Conservation (phyloP, 2,329 filamentous ascomycete species). For the Cladosporium velox region DNA sequence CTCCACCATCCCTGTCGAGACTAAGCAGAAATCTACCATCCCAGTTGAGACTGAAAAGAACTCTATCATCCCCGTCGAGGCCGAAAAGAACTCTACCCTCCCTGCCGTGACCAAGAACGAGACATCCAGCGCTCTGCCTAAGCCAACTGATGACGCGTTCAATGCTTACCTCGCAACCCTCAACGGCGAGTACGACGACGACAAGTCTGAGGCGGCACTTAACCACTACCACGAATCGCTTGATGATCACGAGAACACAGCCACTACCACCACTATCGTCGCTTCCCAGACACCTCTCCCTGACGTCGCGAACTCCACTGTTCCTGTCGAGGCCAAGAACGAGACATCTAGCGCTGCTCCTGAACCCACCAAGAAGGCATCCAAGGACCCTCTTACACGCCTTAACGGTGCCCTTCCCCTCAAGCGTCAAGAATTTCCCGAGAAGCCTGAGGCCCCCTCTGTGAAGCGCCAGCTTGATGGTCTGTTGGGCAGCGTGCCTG, state of each 20-base stretch:
- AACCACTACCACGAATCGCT: no score
- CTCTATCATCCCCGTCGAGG: not conserved
- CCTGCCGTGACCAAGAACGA: not conserved
- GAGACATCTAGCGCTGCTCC: conserved; percentile 3
- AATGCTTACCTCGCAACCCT: no score
- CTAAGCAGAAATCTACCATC: not conserved
- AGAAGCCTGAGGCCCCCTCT: not conserved
- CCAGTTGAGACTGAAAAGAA: not conserved
- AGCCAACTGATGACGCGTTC: no score
- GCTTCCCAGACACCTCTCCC: not conserved
- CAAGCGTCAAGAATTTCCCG: not conserved
- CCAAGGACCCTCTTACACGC: not conserved
- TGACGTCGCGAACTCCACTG: not conserved
- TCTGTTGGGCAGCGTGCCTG: not conserved
- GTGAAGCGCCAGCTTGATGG: not conserved
- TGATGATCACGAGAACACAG: no score
- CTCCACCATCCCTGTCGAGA: not conserved
- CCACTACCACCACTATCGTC: no score
- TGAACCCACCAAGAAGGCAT: not conserved
- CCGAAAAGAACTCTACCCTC: not conserved
- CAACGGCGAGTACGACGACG: no score
- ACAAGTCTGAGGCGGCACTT: no score
- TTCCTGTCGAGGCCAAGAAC: not conserved
- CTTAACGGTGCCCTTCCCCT: not conserved
- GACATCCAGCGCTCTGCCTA: not conserved